Conservation (phyloP, 2,329 filamentous ascomycete genomes). For the Huntiella abstrusa region DNA sequence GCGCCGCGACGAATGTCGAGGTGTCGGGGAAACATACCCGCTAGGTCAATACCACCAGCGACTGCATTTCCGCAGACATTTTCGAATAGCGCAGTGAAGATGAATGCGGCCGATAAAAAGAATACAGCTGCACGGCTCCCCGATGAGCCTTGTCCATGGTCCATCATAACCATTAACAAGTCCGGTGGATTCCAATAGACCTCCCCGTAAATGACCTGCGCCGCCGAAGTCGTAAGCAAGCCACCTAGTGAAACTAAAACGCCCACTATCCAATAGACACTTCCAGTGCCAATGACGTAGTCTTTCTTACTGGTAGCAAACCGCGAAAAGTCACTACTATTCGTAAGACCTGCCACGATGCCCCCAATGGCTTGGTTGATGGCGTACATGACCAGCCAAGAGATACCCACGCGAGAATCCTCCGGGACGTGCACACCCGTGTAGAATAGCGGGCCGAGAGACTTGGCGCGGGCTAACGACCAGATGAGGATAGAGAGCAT, state of each 20-base stretch:
- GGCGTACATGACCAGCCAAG: constrained; percentile 18
- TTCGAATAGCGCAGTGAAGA: constrained; percentile 16
- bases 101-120: constrained; percentile 15
- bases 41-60: constrained; percentile 17
- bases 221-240: constrained; percentile 15
- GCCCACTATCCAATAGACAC: constrained; percentile 16
- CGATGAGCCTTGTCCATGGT: constrained; percentile 14
- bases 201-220: constrained; percentile 14
- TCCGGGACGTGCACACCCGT: constrained; percentile 13
- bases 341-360: constrained; percentile 17
- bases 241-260: constrained; percentile 16
- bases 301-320: constrained; percentile 14
- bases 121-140: constrained; percentile 15
- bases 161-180: constrained; percentile 14
- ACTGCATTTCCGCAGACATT: constrained; percentile 17
- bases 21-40: constrained; percentile 15
- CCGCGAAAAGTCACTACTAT: constrained; percentile 17
- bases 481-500: constrained; percentile 31
- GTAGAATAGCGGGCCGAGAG: constrained; percentile 25
- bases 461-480: constrained; percentile 24
- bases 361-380: constrained; percentile 17
- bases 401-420: constrained; percentile 12
- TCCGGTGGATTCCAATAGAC: constrained; percentile 12
- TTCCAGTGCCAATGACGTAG: constrained; percentile 15
- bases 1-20: constrained; percentile 17